A percentile compares a stretch with the other conserved stretches of the same genome.
phyloP scores from a whole-genome alignment of 2,329 filamentous ascomycete species.

The Sporothrix dimorphospora region DNA sequence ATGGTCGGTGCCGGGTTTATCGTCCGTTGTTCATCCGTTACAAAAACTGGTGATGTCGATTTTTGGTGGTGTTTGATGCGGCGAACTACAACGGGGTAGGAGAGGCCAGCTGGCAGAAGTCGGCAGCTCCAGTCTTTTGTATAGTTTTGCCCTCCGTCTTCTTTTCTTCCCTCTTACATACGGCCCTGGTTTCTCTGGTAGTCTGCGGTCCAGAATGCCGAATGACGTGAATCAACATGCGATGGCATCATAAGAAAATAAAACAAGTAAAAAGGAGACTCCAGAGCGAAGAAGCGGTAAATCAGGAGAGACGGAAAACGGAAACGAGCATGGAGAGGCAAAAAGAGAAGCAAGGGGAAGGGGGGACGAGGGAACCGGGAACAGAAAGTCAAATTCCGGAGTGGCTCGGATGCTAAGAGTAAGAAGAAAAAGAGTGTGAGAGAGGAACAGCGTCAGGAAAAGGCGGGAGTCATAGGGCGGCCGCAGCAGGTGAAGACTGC shows the following conservation, averaged over 20 bases:
- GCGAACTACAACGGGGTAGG: neutral
- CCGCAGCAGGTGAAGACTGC: neutral
- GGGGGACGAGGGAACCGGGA: neutral
- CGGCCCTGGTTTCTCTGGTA: neutral
- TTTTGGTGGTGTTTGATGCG: neutral
- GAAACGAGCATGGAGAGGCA: neutral
- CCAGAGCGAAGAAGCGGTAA: slow-evolving; percentile 2
- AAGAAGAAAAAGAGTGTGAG: neutral
- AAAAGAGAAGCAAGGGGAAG: neutral
- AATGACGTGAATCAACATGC: slow-evolving; percentile 28
- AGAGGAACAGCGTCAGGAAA: neutral
- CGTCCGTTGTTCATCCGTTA: neutral
- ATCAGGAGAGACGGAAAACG: neutral
- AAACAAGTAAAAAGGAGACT: neutral
- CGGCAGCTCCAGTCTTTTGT: slow-evolving; percentile 13
- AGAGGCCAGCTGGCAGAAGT: neutral
- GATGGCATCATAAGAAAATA: slow-evolving; percentile 30
- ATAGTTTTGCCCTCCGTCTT: neutral
- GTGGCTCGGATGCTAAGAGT: neutral
- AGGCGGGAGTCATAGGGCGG: neutral
- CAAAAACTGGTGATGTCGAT: neutral
- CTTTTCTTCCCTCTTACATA: neutral
- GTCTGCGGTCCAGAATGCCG: slow-evolving; percentile 14
- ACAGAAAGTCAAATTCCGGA: neutral
- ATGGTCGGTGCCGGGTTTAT: neutral